phyloP scores from a whole-genome alignment of 768 basidiomycete species.

The Thelephora ganbajun region DNA sequence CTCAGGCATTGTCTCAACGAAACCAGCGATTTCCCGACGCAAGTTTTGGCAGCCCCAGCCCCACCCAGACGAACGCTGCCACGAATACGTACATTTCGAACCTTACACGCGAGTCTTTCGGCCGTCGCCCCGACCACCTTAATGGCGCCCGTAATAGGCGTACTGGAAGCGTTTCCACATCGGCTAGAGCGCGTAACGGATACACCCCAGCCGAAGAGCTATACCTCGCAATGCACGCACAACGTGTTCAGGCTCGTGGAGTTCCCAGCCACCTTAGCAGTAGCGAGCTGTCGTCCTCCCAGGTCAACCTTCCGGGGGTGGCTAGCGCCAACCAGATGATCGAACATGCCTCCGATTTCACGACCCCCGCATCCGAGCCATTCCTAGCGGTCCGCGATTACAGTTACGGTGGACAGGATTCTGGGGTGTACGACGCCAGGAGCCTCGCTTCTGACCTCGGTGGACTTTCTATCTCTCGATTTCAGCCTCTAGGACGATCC shows the following conservation, averaged over 20 bases:
- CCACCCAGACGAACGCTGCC: slow-evolving; percentile 4
- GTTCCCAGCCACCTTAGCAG: background rate
- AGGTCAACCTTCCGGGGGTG: background rate
- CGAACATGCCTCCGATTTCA: background rate
- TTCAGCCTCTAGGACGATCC: background rate
- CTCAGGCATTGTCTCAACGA: slow-evolving; percentile 26
- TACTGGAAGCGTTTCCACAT: background rate
- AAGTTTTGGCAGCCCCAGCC: background rate
- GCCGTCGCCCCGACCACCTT: no score
- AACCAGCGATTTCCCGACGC: no score
- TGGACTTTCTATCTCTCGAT: background rate
- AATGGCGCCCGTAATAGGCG: no score
- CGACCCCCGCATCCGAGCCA: background rate
- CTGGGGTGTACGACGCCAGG: background rate
- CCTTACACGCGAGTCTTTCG: no score
- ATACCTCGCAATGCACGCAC: slow-evolving; percentile 34
- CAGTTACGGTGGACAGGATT: no score
- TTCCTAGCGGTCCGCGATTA: no score
- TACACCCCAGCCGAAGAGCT: slow-evolving; percentile 59
- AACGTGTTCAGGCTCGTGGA: slow-evolving; percentile 4
- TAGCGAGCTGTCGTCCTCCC: background rate
- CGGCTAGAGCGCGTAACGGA: slow-evolving; percentile 29
- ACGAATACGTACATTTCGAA: slow-evolving; percentile 5
- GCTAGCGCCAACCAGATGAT: background rate
- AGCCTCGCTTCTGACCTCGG: background rate